These are phyloP conservation scores for Amphicarpaea edgeworthii DNA, from an alignment of 306 rosid genomes.

Conservation along the genomic window DNA sequence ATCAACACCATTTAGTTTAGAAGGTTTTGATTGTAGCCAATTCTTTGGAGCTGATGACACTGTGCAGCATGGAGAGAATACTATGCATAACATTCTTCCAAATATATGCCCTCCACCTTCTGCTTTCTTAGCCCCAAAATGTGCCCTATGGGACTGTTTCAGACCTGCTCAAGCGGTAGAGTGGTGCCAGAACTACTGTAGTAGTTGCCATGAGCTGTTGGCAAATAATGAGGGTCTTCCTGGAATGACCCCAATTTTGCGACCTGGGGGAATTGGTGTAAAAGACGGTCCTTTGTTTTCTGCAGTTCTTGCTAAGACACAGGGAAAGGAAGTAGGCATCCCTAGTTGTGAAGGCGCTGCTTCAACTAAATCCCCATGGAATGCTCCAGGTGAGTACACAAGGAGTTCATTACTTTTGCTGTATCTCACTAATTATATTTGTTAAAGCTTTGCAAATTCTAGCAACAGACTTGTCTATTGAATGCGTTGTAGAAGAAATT, in stretches of 20 bases:
- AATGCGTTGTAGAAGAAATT: conserved; percentile 13
- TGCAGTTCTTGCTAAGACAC: conserved; percentile 81
- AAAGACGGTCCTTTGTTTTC: conserved; percentile 86
- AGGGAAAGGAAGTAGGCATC: conserved; percentile 87
- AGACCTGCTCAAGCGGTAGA: conserved; percentile 89
- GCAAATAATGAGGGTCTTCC: conserved; percentile 91
- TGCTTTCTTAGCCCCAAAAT: conserved; percentile 89
- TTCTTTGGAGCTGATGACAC: conserved; percentile 43
- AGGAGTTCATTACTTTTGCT: conserved; percentile 1
- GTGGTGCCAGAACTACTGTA: conserved; percentile 82
- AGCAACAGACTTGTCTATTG: conserved; percentile 30
- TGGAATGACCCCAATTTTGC: conserved; percentile 81
- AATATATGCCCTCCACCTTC: conserved; percentile 86
- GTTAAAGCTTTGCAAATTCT: conserved; percentile 29
- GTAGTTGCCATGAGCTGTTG: conserved; percentile 72
- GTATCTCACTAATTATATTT: conserved; percentile 25
- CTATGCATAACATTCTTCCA: conserved; percentile 71
- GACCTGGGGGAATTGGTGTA: conserved; percentile 89
- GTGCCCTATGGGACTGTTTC: conserved; percentile 96
- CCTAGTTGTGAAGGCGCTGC: conserved; percentile 97
- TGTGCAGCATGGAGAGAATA: conserved; percentile 54
- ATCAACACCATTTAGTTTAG: conserved; percentile 50
- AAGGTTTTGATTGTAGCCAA: conserved; percentile 50
- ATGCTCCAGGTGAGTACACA: conserved; percentile 77
- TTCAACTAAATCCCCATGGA: conserved; percentile 93